Base-by-base conservation (phyloP, 345 rosid genomes). In the Syzygium oleosum region DNA sequence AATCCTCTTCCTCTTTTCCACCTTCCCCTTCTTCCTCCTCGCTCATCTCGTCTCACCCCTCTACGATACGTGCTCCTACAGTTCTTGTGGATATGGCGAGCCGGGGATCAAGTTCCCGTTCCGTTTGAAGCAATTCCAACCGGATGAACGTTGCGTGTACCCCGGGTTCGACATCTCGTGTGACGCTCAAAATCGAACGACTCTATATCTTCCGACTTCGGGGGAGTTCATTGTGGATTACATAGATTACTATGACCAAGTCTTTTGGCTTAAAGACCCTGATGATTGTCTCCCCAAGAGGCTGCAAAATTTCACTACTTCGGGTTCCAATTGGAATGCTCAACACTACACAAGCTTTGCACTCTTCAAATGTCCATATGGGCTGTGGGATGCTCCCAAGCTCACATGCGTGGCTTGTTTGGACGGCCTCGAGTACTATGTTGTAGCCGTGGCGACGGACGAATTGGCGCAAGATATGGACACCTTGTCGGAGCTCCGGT, bases 111-210 rank as follows among this genome's bases (percentile, higher is more conserved):
- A 6, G 9, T 88, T 85, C 77, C 87, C 89, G 23, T 73, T 65
- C 78, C 78, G 56, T 16, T 80, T 73, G 7, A 85, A 54, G 54
- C 21, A n/a, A 9, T 27, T 31, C 61, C 87, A 85, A 65, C 85
- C 46, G 3, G 51, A 16, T 2, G 85, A 79, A 22, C 51, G 73
- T 2, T 88, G 87, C 78, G 89, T 87, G 34, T 88, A 73, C 56
- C 51, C 85, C 3, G 89, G 89, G 51, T 88, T 88, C 49, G 85
- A 88, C 58, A 79, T 88, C 46, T 29, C 68, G 22, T 88, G 89
- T 63, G 38, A 88, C 61, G n/a, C 31, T 51, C 43, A 54, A 27
- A 77, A 25, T 51, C 68, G 13, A n/a, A 77, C 89, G 9, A 17
- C 85, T 16, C 22, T 85, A 54, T 41, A 29, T 15, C 56, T 88